Evolutionary conservation across 306 rosid genomes (phyloP).

Genomic region (Cyamopsis tetragonoloba): DNA sequence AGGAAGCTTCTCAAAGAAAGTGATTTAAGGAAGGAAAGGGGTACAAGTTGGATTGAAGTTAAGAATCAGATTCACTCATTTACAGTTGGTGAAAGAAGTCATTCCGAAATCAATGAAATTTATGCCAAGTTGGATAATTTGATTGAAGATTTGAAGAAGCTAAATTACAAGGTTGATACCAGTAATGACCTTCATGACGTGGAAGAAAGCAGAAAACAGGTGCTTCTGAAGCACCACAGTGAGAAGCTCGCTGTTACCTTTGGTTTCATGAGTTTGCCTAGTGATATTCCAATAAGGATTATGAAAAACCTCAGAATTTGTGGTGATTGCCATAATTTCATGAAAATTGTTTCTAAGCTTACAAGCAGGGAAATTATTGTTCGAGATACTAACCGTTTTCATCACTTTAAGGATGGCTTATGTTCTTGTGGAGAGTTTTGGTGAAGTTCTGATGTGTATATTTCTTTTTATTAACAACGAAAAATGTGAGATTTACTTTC

Average conservation of each 20-base stretch:
- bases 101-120: slow-evolving; percentile 51
- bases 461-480: not conserved
- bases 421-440: slow-evolving; percentile 77
- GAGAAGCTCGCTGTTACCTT: slow-evolving; percentile 80
- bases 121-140: slow-evolving; percentile 55
- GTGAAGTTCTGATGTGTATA: slow-evolving; percentile 35
- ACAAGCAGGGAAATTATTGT: slow-evolving; percentile 59
- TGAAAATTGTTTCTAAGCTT: slow-evolving; percentile 59
- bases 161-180: slow-evolving; percentile 54
- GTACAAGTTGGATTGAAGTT: slow-evolving; percentile 84
- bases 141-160: slow-evolving; percentile 54
- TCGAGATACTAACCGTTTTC: slow-evolving; percentile 79
- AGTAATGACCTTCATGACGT: slow-evolving; percentile 63
- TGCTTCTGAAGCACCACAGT: slow-evolving; percentile 73
- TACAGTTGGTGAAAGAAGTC: slow-evolving; percentile 73
- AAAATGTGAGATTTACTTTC: not conserved
- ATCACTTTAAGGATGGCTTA: slow-evolving; percentile 58
- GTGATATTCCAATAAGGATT: slow-evolving; percentile 62
- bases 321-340: slow-evolving; percentile 83
- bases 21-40: slow-evolving; percentile 70
- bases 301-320: slow-evolving; percentile 94
- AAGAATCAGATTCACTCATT: slow-evolving; percentile 66
- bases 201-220: slow-evolving; percentile 61
- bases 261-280: slow-evolving; percentile 73
- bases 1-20: slow-evolving; percentile 69